Conservation (phyloP, 345 rosid genomes). For the Gossypium ekmanianum region DNA sequence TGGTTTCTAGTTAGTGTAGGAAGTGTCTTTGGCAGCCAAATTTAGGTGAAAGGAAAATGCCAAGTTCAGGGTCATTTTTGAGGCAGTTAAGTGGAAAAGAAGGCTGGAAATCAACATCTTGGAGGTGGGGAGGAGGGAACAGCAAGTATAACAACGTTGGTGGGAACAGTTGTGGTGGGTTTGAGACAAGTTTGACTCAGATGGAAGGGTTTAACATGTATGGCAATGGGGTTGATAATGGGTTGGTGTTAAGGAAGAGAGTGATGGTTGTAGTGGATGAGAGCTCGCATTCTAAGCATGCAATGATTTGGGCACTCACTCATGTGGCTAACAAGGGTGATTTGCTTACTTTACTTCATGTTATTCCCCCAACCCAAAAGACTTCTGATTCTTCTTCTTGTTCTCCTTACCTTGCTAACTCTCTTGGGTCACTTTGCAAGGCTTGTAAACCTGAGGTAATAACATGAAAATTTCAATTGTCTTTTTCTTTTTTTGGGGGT, state of each 20-base stretch:
- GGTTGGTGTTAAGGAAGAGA: slow-evolving; percentile 54
- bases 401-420: slow-evolving; percentile 57
- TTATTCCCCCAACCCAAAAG: slow-evolving; percentile 35
- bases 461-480: background rate
- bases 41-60: slow-evolving; percentile 13
- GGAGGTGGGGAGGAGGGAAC: slow-evolving; percentile 39
- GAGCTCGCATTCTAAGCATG: slow-evolving; percentile 71
- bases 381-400: slow-evolving; percentile 28
- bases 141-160: no score
- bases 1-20: background rate
- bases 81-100: slow-evolving; percentile 64
- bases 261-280: slow-evolving; percentile 92
- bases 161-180: background rate
- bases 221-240: slow-evolving; percentile 28
- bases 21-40: background rate
- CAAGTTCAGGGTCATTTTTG: slow-evolving; percentile 46
- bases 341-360: slow-evolving; percentile 66
- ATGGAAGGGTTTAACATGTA: slow-evolving; percentile 52
- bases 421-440: slow-evolving; percentile 88
- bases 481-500: background rate
- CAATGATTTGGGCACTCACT: slow-evolving; percentile 99
- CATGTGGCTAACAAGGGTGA: slow-evolving; percentile 72
- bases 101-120: slow-evolving; percentile 52
- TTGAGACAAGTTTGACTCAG: slow-evolving; percentile 29
- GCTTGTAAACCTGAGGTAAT: slow-evolving; percentile 86